Percentiles rank a stretch among this genome's conserved stretches.
These are phyloP conservation scores for Sordaria brevicollis DNA, from an alignment of 495 filamentous ascomycete genomes.

Conservation along the genomic window DNA sequence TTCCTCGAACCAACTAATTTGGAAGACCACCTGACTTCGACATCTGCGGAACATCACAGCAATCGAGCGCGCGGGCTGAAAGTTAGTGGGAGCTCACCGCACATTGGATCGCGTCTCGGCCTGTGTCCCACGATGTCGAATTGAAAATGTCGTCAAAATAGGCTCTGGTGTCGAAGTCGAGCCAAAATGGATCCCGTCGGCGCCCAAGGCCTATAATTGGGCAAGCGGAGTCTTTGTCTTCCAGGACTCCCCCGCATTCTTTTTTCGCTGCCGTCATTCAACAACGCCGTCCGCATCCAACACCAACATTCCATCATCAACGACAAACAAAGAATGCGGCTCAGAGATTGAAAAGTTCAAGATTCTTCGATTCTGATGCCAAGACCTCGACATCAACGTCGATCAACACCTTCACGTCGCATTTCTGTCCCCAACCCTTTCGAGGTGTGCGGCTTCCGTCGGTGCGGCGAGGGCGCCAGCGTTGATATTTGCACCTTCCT, in stretches of 20 bases:
- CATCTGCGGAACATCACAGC: neutral
- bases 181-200: neutral
- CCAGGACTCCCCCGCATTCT: neutral
- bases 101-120: neutral
- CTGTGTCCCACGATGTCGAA: neutral
- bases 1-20: neutral
- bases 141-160: neutral
- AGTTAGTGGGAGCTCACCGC: neutral
- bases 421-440: neutral
- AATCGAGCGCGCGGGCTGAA: neutral
- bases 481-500: neutral
- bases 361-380: neutral
- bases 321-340: neutral
- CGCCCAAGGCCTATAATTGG: neutral
- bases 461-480: neutral
- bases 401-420: neutral
- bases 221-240: neutral
- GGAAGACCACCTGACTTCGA: neutral
- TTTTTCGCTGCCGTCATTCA: neutral
- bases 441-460: neutral
- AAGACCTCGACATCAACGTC: neutral
- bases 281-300: neutral
- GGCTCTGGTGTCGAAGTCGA: neutral
- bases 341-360: neutral
- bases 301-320: neutral